A percentile compares a stretch with the other conserved stretches of the same genome.
phyloP scores from a whole-genome alignment of 2,329 filamentous ascomycete species.

The Stachybotrys elegans region DNA sequence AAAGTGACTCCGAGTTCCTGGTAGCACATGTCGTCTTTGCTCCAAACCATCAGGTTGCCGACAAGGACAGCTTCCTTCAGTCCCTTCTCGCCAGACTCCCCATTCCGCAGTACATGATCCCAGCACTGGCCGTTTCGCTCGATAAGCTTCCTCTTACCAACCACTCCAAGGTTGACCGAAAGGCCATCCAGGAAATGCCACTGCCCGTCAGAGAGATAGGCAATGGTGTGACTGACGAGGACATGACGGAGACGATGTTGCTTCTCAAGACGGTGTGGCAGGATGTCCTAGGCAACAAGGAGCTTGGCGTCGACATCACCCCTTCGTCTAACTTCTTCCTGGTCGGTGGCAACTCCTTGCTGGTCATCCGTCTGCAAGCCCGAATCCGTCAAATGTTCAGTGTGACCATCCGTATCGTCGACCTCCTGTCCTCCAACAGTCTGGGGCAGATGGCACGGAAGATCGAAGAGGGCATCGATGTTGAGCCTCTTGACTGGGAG shows the following conservation, averaged over 20 bases:
- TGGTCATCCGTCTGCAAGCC: slow-evolving; percentile 30
- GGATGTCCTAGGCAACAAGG: slow-evolving; percentile 2
- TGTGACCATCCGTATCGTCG: slow-evolving; percentile 21
- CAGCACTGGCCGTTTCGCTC: slow-evolving; percentile 19
- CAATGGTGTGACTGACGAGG: slow-evolving; percentile 1
- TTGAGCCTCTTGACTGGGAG: slow-evolving; percentile 19
- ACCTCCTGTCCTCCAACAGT: slow-evolving; percentile 32
- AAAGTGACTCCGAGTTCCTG: slow-evolving; percentile 9
- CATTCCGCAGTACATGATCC: slow-evolving; percentile 30
- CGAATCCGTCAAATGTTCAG: slow-evolving; percentile 25
- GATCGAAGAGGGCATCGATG: slow-evolving; percentile 15
- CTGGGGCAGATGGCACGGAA: slow-evolving; percentile 32
- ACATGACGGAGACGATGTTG: slow-evolving; percentile 11
- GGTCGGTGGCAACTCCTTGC: slow-evolving; percentile 35
- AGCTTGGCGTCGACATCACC: slow-evolving; percentile 6
- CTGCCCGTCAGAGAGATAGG: slow-evolving; percentile 12
- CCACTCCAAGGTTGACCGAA: slow-evolving; percentile 26
- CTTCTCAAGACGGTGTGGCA: slow-evolving; percentile 9
- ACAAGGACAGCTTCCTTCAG: slow-evolving; percentile 8
- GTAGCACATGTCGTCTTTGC: slow-evolving; percentile 20
- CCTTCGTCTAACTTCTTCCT: slow-evolving; percentile 32
- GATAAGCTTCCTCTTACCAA: slow-evolving; percentile 21
- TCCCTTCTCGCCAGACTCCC: slow-evolving; percentile 11
- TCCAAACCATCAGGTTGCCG: background rate
- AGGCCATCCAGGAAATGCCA: slow-evolving; percentile 16